Conservation (phyloP, 768 basidiomycete species). For the Mycena floridula region DNA sequence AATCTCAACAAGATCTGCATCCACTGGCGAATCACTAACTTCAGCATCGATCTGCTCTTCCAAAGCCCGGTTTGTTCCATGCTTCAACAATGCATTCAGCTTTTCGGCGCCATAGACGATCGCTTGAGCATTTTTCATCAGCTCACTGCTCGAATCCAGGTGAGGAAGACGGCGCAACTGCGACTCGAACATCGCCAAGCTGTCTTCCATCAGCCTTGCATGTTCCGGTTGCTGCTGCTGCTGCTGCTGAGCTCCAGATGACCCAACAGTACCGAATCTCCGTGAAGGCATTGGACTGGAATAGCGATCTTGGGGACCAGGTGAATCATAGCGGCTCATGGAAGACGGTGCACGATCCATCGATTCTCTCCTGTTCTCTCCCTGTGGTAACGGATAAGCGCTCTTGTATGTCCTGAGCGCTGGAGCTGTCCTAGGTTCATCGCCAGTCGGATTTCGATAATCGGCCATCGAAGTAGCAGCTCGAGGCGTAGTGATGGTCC, state of each 20-base stretch:
- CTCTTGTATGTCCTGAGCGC: conserved; percentile 35
- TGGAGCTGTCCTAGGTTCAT: conserved; percentile 29
- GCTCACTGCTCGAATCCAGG: conserved; percentile 39
- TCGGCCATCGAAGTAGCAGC: conserved; percentile 55
- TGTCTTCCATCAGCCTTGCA: conserved; percentile 62
- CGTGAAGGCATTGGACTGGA: conserved; percentile 24
- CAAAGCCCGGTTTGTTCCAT: conserved; percentile 51
- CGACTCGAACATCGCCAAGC: conserved; percentile 62
- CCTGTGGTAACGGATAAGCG: conserved; percentile 15
- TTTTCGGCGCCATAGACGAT: conserved; percentile 63
- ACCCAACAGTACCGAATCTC: conserved; percentile 9
- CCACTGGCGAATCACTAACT: conserved; percentile 37
- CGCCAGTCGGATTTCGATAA: conserved; percentile 25
- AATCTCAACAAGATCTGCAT: conserved; percentile 42
- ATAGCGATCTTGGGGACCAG: conserved; percentile 8
- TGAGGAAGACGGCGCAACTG: conserved; percentile 52
- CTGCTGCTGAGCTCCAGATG: conserved; percentile 10
- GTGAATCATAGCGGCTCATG: conserved; percentile 11
- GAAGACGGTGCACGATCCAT: conserved; percentile 16
- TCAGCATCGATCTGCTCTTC: conserved; percentile 75
- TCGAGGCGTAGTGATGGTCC: conserved; percentile 30
- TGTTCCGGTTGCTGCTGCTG: conserved; percentile 44
- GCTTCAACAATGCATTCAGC: conserved; percentile 55
- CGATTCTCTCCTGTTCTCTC: conserved; percentile 7
- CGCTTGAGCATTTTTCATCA: conserved; percentile 54